A percentile compares a stretch with the other conserved stretches of the same genome.
Conservation (phyloP, 768 basidiomycete genomes). For the Bullera alba region DNA sequence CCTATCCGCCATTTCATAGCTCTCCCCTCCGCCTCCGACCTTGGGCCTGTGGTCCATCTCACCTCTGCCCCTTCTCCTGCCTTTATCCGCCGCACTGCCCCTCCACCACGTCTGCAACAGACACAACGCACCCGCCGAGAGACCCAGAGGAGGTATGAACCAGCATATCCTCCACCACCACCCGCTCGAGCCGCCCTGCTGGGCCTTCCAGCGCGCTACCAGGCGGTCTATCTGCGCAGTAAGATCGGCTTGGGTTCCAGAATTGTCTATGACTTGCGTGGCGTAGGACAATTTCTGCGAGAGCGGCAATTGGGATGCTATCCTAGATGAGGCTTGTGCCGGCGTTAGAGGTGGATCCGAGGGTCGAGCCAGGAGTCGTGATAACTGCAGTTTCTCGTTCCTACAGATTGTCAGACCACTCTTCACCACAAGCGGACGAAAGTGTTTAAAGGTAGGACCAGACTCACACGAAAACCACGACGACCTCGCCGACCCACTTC, state of each 20-base stretch:
- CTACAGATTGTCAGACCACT: too few relatives aligned
- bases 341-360: constrained; percentile 50
- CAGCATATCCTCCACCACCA: constrained; percentile 52
- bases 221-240: constrained; percentile 53
- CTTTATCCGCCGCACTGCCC: constrained; percentile 19
- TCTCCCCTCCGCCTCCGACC: constrained; percentile 11
- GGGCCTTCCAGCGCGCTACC: constrained; percentile 46
- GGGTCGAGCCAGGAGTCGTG: constrained; percentile 65
- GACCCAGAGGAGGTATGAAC: constrained; percentile 50
- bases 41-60: constrained; percentile 17
- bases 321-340: constrained; percentile 64
- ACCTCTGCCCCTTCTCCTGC: constrained; percentile 26
- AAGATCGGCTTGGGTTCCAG: constrained; percentile 65
- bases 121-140: constrained; percentile 39
- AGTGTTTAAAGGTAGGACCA: background rate
- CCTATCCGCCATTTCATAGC: constrained; percentile 39
- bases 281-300: constrained; percentile 73
- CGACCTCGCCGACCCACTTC: constrained; percentile 71
- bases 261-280: constrained; percentile 82
- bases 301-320: constrained; percentile 75
- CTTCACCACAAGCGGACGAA: too few relatives aligned
- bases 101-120: constrained; percentile 25
- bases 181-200: constrained; percentile 37
- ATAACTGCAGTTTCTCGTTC: constrained; percentile 73
- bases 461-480: constrained; percentile 84